Evolutionary conservation across 2,329 filamentous ascomycete species (phyloP).

Genomic region (Orbilia brochopaga): DNA sequence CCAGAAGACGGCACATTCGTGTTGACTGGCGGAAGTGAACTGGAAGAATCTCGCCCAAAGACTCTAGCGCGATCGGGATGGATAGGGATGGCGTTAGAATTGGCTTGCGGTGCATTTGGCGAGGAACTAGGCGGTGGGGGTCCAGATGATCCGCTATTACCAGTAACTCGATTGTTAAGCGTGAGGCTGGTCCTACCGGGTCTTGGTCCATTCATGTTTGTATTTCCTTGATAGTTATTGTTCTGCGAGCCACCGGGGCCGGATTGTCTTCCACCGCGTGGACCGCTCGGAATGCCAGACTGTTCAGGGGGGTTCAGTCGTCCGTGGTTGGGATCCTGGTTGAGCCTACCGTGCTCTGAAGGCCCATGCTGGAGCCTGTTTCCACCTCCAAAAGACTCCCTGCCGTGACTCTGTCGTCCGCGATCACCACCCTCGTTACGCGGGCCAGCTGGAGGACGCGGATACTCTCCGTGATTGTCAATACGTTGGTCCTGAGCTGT

Average conservation of each 20-base stretch:
- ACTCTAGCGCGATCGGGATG: conserved; percentile 46
- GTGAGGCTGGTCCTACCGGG: conserved; percentile 47
- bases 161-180: conserved; percentile 34
- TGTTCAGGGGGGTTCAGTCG: conserved; percentile 54
- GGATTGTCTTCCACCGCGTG: conserved; percentile 46
- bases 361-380: conserved; percentile 39
- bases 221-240: conserved; percentile 15
- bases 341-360: conserved; percentile 50
- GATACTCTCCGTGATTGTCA: conserved; percentile 46
- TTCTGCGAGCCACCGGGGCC: conserved; percentile 31
- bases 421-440: conserved; percentile 53
- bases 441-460: conserved; percentile 53
- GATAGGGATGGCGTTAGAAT: conserved; percentile 35
- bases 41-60: conserved; percentile 15
- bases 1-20: conserved; percentile 26
- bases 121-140: conserved; percentile 16
- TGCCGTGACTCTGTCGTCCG: conserved; percentile 29
- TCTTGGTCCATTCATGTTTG: conserved; percentile 53
- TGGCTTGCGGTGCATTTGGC: conserved; percentile 7
- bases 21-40: conserved; percentile 28
- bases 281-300: conserved; percentile 53
- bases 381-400: conserved; percentile 46
- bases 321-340: conserved; percentile 55
- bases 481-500: conserved; percentile 47
- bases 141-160: conserved; percentile 16